phyloP scores from a whole-genome alignment of 1,139 yeast genomes.

The Debaryomyces sp. region DNA sequence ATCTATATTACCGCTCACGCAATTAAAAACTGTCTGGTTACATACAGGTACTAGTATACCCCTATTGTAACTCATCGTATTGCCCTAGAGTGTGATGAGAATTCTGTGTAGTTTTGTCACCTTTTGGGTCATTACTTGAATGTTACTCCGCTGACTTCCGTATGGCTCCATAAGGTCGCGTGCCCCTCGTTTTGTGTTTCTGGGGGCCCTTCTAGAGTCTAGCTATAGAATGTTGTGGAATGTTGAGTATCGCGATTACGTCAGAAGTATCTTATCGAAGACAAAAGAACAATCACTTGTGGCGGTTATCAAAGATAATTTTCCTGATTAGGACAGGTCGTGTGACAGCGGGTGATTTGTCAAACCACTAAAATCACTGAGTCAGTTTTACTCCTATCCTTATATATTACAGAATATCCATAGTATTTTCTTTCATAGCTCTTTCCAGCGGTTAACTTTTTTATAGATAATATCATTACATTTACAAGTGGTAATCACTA shows the following conservation, averaged over 20 bases:
- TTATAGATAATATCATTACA: neutral
- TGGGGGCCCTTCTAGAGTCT: neutral
- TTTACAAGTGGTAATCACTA: neutral
- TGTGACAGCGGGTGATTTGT: conserved; percentile 4
- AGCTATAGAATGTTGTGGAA: conserved; percentile 16
- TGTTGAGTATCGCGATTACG: neutral
- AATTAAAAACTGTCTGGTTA: too few relatives aligned
- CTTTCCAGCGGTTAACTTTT: conserved; percentile 1
- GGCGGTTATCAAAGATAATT: conserved; percentile 2
- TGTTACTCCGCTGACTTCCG: neutral
- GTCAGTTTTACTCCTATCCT: conserved; percentile 5
- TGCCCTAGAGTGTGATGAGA: neutral
- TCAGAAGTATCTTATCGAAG: conserved; percentile 2
- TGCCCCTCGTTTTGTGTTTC: neutral
- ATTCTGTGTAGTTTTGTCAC: neutral
- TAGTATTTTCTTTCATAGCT: neutral
- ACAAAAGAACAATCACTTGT: neutral
- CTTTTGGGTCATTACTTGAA: neutral
- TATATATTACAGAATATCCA: conserved; percentile 4
- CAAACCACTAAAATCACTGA: conserved; percentile 2
- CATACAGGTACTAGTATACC: neutral
- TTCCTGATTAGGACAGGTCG: conserved; percentile 2
- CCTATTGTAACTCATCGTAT: neutral
- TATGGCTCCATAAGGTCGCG: neutral
- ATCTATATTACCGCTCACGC: neutral